phyloP scores from a whole-genome alignment of 305 asterid genomes.

The Fraxinus sp. region DNA sequence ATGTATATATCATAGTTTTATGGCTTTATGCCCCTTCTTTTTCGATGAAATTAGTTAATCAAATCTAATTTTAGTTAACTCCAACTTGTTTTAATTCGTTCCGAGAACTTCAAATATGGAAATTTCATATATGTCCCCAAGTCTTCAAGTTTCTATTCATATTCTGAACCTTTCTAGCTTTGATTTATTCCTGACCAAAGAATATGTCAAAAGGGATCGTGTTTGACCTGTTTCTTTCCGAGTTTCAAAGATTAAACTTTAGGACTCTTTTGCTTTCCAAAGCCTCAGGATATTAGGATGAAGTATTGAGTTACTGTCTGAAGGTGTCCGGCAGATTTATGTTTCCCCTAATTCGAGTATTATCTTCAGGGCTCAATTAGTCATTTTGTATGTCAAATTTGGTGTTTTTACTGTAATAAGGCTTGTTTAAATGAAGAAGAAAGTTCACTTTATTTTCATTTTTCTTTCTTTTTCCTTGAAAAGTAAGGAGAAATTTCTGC shows the following conservation, averaged over 20 bases:
- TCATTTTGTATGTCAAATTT: background rate
- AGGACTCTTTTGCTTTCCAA: background rate
- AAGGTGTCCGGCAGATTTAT: background rate
- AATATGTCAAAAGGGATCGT: background rate
- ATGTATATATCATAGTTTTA: background rate
- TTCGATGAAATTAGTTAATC: background rate
- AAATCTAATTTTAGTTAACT: conserved; percentile 1
- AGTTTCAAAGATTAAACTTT: background rate
- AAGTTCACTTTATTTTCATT: background rate
- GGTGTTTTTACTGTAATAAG: background rate
- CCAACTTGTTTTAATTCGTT: background rate
- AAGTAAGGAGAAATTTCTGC: background rate
- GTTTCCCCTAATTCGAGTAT: background rate
- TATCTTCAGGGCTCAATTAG: background rate
- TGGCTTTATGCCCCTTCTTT: background rate
- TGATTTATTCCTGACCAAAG: background rate
- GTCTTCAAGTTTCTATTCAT: background rate
- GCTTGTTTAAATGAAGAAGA: background rate
- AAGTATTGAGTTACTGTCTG: conserved; percentile 5
- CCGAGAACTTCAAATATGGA: background rate
- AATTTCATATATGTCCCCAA: background rate
- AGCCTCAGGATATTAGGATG: conserved; percentile 7
- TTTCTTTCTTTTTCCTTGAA: background rate
- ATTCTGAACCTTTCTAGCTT: background rate
- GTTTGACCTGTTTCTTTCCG: background rate